Evolutionary conservation across 306 rosid genomes (phyloP), one percentile per base, ranked within the genome.

Genomic region (Trifolium repens): DNA sequence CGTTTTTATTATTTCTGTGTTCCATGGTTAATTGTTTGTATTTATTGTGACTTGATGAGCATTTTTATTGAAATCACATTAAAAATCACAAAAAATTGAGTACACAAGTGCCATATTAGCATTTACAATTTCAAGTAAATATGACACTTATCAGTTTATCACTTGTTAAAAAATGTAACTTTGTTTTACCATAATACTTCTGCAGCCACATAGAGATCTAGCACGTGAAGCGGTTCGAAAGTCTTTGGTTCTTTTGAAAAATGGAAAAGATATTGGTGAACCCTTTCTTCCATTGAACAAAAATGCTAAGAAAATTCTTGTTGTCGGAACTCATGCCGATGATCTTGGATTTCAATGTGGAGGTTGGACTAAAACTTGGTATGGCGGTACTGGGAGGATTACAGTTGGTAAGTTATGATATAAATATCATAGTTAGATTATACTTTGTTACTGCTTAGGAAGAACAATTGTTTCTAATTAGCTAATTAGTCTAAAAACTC

Each of bases 271-370:
- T 79, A 82, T 55, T 34, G 68, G n/a, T 57, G 81, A 87, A 76
- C 89, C 89, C 61, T 88, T 94, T 80, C 96, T 94, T 79, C 97
- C 97, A n/a, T 63, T 91, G 71, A 84, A 86, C 71, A 88, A 71
- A 73, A 85, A 79, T 75, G 91, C 89, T 14, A 90, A 86, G 79
- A 88, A 84, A 81, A 86, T 94, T 78, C 94, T 90, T 76, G 90
- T 94, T 26, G 35, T 89, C 7, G 97, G 98, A 77, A 88, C 88
- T 22, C 98, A 93, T 27, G 94, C 91, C 0, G 92, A 91, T 81
- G 76, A 94, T 87, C 88, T 94, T 58, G 98, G 97, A 61, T 91
- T 57, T 81, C 98, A 91, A 67, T 90, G 98, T 61, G 97, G 98
- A 63, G 97, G 98, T 69, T 89, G 98, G 97, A 94, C 97, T 4